Base-by-base conservation (phyloP, 176 grass and related monocot genomes). In the Aegilops sharonensis region DNA sequence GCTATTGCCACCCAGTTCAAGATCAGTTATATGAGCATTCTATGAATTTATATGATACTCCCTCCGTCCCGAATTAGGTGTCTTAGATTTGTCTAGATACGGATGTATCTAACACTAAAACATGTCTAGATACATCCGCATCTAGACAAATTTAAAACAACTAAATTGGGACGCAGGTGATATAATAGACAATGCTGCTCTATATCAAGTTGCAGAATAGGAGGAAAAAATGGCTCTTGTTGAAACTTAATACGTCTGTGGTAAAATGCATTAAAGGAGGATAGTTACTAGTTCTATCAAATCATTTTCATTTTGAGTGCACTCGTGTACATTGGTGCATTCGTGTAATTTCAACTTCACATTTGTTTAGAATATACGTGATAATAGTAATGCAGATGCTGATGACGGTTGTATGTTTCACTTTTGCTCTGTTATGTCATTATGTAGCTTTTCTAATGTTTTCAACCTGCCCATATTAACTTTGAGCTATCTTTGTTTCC, bases 351-450 rank as follows among this genome's bases (percentile, higher is more conserved):
- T 68, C 40, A 67, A 17, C 3, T 64, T 5, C 14, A 47, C 5
- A 43, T 60, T 42, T 69, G 5, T 27, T 64, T 67, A n/a, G 10
- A 24, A 68, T 47, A 69, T n/a, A 20, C 36, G 42, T 37, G 9
- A 23, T 50, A 36, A 56, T 14, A 59, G 56, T 13, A 47, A 52
- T 78, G 21, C 13, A 21, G 17, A 4, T 75, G 56, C 4, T 82
- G 45, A 12, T 65, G 34, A 75, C 17, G 31, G 52, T 15, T 65
- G 21, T 4, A 34, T 68, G 8, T 57, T 10, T 50, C 21, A 67
- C 23, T 68, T 11, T 37, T 37, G 31, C 29, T 64, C 36, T 75
- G 30, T 89, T 83, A 17, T 83, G n/a, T 63, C 81, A 45, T 67
- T 0, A 9, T 72, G 15, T 54, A 70, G 23, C 48, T 37, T 63